A percentile compares a stretch with the other conserved stretches of the same genome.
Evolutionary conservation across 805 yeast species (phyloP).

Genomic region (Pichia scutulata): DNA sequence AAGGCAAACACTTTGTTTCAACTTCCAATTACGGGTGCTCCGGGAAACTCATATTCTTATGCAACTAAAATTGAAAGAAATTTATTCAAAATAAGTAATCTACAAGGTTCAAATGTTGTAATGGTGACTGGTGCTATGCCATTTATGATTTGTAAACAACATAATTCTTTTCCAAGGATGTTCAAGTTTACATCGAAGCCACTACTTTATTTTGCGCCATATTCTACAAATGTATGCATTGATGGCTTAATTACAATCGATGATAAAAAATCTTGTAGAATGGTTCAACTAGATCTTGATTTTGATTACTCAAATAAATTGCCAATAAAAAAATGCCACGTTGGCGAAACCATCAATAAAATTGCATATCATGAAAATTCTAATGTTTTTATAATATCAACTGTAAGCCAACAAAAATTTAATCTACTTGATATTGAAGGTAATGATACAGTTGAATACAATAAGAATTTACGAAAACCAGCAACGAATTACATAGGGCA

Average conservation of each 20-base stretch:
- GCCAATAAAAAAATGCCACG: constrained; percentile 44
- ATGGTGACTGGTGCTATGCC: constrained; percentile 73
- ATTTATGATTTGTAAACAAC: constrained; percentile 55
- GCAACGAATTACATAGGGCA: constrained; percentile 55
- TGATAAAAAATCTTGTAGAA: constrained; percentile 59
- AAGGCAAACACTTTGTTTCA: constrained; percentile 39
- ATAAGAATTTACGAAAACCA: constrained; percentile 35
- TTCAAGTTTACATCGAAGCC: constrained; percentile 60
- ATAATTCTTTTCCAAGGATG: constrained; percentile 55
- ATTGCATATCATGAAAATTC: constrained; percentile 64
- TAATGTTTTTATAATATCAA: constrained; percentile 54
- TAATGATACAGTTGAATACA: constrained; percentile 48
- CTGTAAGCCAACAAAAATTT: constrained; percentile 51
- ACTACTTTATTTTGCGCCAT: constrained; percentile 57
- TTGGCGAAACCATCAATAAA: constrained; percentile 59
- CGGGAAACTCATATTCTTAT: constrained; percentile 64
- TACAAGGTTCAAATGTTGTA: constrained; percentile 51
- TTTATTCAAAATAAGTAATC: constrained; percentile 48
- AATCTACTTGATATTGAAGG: constrained; percentile 71
- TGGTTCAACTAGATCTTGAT: constrained; percentile 37
- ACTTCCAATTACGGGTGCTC: constrained; percentile 62
- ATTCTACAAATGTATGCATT: constrained; percentile 25
- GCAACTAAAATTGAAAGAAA: constrained; percentile 66
- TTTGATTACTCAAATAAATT: constrained; percentile 51
- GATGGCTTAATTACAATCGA: constrained; percentile 67